Conservation (phyloP, 495 filamentous ascomycete genomes). For the Mycothermus thermophilus region DNA sequence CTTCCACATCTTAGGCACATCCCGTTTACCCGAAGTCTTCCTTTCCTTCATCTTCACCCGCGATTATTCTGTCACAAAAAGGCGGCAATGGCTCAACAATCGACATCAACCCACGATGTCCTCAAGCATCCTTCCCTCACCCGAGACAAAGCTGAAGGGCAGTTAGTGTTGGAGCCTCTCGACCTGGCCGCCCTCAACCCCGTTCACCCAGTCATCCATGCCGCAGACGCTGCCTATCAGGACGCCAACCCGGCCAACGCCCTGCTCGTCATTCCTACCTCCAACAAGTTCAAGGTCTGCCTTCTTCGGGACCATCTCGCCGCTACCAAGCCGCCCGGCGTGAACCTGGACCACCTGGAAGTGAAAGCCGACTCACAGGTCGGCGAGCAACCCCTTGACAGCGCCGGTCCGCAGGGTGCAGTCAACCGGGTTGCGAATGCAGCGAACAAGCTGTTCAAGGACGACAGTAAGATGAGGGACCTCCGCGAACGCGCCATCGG, state of each 20-base stretch:
- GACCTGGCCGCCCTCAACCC: background rate
- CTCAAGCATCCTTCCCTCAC: too few species aligned
- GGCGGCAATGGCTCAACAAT: too few species aligned
- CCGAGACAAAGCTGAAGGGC: too few species aligned
- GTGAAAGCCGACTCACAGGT: slow-evolving; percentile 6
- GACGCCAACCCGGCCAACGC: background rate
- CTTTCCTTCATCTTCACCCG: too few species aligned
- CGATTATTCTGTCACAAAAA: too few species aligned
- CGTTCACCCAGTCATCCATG: background rate
- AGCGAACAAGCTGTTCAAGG: background rate
- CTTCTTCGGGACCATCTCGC: background rate
- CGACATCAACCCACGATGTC: too few species aligned
- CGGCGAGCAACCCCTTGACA: slow-evolving; percentile 15
- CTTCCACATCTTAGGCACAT: too few species aligned
- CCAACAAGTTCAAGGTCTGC: slow-evolving; percentile 3
- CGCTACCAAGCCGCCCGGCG: background rate
- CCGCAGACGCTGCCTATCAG: too few species aligned
- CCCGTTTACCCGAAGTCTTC: too few species aligned
- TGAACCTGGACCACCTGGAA: background rate
- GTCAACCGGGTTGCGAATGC: slow-evolving; percentile 9
- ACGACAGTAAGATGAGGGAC: background rate
- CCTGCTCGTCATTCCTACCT: slow-evolving; percentile 11
- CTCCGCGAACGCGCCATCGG: background rate
- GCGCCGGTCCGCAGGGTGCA: slow-evolving; percentile 5
- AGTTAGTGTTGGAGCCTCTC: too few species aligned